Percentiles rank a stretch among this genome's conserved stretches.
Conservation (phyloP, 345 rosid species). For the Citrus maxima region DNA sequence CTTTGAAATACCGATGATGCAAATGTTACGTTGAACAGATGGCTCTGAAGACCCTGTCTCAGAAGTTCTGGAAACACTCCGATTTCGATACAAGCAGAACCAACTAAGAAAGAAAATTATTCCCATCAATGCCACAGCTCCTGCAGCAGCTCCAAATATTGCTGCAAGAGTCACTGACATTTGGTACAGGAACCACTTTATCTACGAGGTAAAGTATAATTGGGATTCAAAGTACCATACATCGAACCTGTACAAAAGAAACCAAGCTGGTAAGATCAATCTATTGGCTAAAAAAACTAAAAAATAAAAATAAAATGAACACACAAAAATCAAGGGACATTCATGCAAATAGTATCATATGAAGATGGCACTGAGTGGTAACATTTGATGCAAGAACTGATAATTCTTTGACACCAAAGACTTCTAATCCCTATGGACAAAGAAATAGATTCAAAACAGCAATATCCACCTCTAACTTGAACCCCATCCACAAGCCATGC, state of each 20-base stretch:
- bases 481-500: neutral
- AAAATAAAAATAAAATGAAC: neutral
- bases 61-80: slow-evolving; percentile 57
- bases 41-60: slow-evolving; percentile 87
- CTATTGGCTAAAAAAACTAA: neutral
- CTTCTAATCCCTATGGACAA: neutral
- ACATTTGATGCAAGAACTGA: neutral
- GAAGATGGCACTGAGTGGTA: neutral
- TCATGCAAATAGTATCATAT: neutral
- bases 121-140: slow-evolving; percentile 81
- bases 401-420: neutral
- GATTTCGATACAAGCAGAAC: slow-evolving; percentile 53
- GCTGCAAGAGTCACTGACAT: slow-evolving; percentile 90
- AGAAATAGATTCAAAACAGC: neutral
- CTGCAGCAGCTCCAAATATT: slow-evolving; percentile 89
- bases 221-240: slow-evolving; percentile 2
- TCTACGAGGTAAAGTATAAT: slow-evolving; percentile 30
- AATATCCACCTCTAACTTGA: neutral
- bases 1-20: neutral
- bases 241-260: slow-evolving; percentile 38
- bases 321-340: neutral
- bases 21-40: slow-evolving; percentile 57
- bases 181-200: slow-evolving; percentile 57
- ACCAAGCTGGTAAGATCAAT: slow-evolving; percentile 24
- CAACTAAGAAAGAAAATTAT: slow-evolving; percentile 48